A percentile compares a stretch with the other conserved stretches of the same genome.
phyloP scores from a whole-genome alignment of 192 early-diverging fungal species.

The Anaeromyces robustus region DNA sequence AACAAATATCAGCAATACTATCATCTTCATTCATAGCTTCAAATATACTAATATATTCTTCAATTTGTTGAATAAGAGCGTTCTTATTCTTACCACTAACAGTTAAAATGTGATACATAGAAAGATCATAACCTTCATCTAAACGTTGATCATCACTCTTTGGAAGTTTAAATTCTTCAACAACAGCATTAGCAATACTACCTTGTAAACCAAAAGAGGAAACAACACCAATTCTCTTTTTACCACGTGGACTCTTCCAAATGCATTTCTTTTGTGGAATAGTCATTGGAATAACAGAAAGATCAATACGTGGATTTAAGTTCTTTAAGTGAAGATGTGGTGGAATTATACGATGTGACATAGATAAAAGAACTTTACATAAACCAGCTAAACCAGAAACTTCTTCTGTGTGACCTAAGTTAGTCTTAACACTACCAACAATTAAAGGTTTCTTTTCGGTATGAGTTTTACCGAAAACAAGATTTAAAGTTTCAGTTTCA shows the following conservation, averaged over 20 bases:
- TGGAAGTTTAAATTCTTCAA: constrained; percentile 7
- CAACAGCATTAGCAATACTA: constrained; percentile 15
- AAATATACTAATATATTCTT: background rate
- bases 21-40: background rate
- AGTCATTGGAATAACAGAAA: constrained; percentile 2
- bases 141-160: background rate
- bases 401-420: constrained; percentile 15
- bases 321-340: constrained; percentile 11
- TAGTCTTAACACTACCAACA: constrained; percentile 10
- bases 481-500: constrained; percentile 11
- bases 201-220: constrained; percentile 5
- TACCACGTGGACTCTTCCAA: constrained; percentile 5
- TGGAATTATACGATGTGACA: constrained; percentile 5
- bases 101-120: constrained; percentile 3
- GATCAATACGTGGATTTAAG: constrained; percentile 13
- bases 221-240: constrained; percentile 8
- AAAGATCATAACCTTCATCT: background rate
- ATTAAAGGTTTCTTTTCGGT: background rate
- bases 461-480: constrained; percentile 3
- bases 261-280: constrained; percentile 10
- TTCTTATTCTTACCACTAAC: constrained; percentile 5
- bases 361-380: constrained; percentile 13
- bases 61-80: background rate
- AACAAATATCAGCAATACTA: background rate
- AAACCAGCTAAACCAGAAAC: constrained; percentile 5